Base-by-base conservation (phyloP, 2,329 filamentous ascomycete species). In the Diplodia corticola region DNA sequence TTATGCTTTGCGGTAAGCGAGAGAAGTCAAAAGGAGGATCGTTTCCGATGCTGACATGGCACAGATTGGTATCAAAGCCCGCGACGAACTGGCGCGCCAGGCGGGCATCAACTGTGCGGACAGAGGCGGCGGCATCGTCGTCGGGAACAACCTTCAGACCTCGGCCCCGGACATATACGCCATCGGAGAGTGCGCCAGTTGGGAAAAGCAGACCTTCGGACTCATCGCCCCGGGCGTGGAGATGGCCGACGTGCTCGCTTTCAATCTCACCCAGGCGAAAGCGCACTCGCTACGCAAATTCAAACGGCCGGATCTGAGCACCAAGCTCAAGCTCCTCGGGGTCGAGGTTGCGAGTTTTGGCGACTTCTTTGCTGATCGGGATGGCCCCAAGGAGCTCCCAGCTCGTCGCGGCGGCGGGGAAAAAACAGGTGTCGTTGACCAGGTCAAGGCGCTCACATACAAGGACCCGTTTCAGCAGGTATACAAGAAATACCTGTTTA, bases 401-500 rank as follows among this genome's bases (percentile, higher is more conserved):
- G 83, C 84, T 3, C 85, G 84, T 68, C 79, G 80, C 51, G 74
- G 77, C 61, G 83, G 79, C 12, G 79, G 76, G 3, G 83, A 79
- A 69, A 83, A 81, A 70, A 79, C 81, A 61, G 77, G 74, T 33
- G 72, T 68, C 4, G 73, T 71, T 40, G 75, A 77, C 63, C 77
- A 82, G 0, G 92, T 96, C 71, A 96, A 96, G 78, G 89, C 92
- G 0, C 80, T 97, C 49, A 94, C 90, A 0, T 97, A 96, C 80
- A 92, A 90, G 69, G 93, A 97, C 73, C 93, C 93, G 0, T 97
- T 97, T 74, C 85, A 88, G 65, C 89, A 92, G 55, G 87, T 97
- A 1, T 97, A 97, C 81, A 97, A 97, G 78, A 97, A 97, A 75
- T 97, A 95, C 76, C 81, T 97, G 12, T 97, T 97, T 73, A 96